Percentiles rank a stretch among this genome's conserved stretches.
These are phyloP conservation scores for Dendrobium huoshanense DNA, from an alignment of 106 monocot genomes.

Conservation along the genomic window DNA sequence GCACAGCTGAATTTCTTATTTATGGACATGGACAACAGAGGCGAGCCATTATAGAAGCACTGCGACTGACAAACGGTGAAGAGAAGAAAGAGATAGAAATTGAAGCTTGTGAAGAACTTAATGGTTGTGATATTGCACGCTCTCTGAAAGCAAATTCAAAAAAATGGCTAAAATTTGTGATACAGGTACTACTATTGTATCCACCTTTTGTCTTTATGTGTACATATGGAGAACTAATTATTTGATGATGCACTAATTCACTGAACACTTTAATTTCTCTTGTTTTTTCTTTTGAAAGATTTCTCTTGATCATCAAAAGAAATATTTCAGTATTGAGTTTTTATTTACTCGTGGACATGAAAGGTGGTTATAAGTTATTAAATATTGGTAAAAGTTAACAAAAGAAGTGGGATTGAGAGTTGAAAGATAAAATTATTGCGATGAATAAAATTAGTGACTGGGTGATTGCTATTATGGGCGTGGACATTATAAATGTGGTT, in stretches of 20 bases:
- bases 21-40: slow-evolving; percentile 91
- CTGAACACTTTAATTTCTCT: background rate
- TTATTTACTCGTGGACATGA: too few relatives aligned
- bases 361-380: too few relatives aligned
- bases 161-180: slow-evolving; percentile 88
- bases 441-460: too few relatives aligned
- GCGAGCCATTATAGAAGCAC: slow-evolving; percentile 72
- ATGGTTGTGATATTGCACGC: slow-evolving; percentile 21
- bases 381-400: too few relatives aligned
- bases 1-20: slow-evolving; percentile 77
- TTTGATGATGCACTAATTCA: background rate
- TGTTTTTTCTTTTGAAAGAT: slow-evolving; percentile 1
- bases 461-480: too few relatives aligned
- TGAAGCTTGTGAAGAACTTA: slow-evolving; percentile 14
- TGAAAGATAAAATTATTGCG: too few relatives aligned
- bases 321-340: too few relatives aligned
- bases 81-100: slow-evolving; percentile 21
- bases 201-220: background rate
- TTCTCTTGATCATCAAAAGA: background rate
- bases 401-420: too few relatives aligned
- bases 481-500: too few relatives aligned
- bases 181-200: slow-evolving; percentile 38
- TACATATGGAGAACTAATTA: background rate
- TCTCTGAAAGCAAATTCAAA: slow-evolving; percentile 67
- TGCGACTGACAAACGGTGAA: slow-evolving; percentile 50